Base-by-base conservation (phyloP, 2,329 filamentous ascomycete species). In the Leptoxyphium fumago region DNA sequence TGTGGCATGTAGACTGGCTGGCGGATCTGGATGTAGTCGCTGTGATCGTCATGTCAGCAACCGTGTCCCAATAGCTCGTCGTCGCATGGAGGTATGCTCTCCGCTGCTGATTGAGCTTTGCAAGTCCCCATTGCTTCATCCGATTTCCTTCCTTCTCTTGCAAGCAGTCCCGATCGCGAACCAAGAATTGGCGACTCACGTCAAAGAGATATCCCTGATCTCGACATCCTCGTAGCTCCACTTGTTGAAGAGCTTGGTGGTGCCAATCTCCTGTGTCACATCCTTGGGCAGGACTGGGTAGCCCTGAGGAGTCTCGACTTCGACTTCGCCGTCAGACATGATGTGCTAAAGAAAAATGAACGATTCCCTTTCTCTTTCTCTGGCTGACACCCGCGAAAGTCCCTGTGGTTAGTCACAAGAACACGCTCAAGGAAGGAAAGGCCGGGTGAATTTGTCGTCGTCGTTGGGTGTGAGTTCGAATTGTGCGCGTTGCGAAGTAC, bases 1-100 rank as follows among this genome's bases (percentile, higher is more conserved):
- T 98, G 91, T 69, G 91, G 87, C 73, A 95, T 80, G 77, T 96
- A 98, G 77, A 96, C 91, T 63, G 91, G 91, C 61, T 88, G 82
- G 71, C 91, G 87, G 78, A 98, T 94, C 74, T 95, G 91, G 71
- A 98, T 91, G 80, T 98, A 98, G 72, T 98, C 91, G 77, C 91
- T 98, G 65, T 63, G 57, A 26, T 29, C 41, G 47, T 34, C 43
- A 36, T 13, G 32, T 36, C 32, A 36, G 32, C 32, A 36, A 13
- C 13, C 3, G 32, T 36, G 32, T 36, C 21, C 21, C 21, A 7
- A 36, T 9, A 5, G 13, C 3, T 36, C 15, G 9, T 36, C 32
- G 32, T 36, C 32, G 32, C 32, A 26, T 26, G 21, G 21, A 26
- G 21, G 3, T 7, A 7, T 26, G 21, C 3, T 26, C 21, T 26